phyloP scores from a whole-genome alignment of 345 rosid genomes.

The Murraya koenigii region DNA sequence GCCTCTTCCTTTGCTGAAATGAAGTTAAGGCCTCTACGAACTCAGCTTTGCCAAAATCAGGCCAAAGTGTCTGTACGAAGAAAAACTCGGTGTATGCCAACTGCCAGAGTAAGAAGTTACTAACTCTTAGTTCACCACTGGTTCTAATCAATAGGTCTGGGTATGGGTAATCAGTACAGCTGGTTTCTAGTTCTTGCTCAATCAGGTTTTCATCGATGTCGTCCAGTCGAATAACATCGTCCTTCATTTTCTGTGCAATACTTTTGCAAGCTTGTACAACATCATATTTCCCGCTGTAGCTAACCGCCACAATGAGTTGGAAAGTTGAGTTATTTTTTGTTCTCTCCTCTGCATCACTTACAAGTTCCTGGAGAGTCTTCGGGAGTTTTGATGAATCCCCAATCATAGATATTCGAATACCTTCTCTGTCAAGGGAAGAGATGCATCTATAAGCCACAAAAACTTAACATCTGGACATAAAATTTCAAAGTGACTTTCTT shows the following conservation, averaged over 20 bases:
- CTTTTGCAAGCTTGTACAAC: slow-evolving; percentile 64
- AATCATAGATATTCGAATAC: slow-evolving; percentile 48
- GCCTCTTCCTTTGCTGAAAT: slow-evolving; percentile 68
- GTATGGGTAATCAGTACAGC: slow-evolving; percentile 53
- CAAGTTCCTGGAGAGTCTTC: slow-evolving; percentile 30
- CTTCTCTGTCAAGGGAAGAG: slow-evolving; percentile 33
- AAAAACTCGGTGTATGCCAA: slow-evolving; percentile 79
- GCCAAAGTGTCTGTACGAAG: slow-evolving; percentile 66
- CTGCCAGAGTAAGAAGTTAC: slow-evolving; percentile 84
- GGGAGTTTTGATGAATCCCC: slow-evolving; percentile 71
- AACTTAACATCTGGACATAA: neutral
- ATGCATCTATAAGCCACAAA: neutral
- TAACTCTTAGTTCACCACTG: slow-evolving; percentile 71
- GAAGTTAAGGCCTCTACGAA: slow-evolving; percentile 60
- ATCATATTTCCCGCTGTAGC: slow-evolving; percentile 76
- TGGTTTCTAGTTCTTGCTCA: slow-evolving; percentile 66
- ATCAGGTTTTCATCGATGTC: slow-evolving; percentile 57
- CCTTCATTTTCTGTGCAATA: slow-evolving; percentile 51
- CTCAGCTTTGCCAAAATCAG: slow-evolving; percentile 64
- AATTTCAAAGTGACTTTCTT: neutral
- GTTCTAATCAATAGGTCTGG: slow-evolving; percentile 81
- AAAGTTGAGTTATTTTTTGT: slow-evolving; percentile 48
- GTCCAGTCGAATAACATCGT: slow-evolving; percentile 42
- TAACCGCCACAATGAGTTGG: slow-evolving; percentile 69
- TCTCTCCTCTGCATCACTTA: slow-evolving; percentile 44